Evolutionary conservation across 2,329 filamentous ascomycete genomes (phyloP).

Genomic region (Stachybotrys chartarum): DNA sequence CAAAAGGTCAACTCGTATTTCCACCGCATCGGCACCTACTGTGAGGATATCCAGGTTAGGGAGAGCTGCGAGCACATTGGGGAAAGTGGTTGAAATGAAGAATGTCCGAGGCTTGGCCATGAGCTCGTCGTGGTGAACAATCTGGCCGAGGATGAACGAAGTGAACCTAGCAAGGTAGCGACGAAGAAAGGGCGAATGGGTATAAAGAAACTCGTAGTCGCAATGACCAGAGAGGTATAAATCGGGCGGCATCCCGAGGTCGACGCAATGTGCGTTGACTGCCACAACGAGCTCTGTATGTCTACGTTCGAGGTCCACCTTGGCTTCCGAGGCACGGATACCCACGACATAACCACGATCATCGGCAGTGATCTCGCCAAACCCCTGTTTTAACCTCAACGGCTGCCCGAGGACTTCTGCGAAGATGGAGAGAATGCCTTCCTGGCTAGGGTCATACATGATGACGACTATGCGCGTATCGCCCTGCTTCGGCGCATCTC

Average conservation of each 20-base stretch:
- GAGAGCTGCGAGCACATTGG: conserved; percentile 73
- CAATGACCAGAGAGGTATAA: conserved; percentile 57
- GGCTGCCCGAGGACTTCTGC: conserved; percentile 75
- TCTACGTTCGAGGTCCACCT: conserved; percentile 49
- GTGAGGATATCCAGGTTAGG: conserved; percentile 83
- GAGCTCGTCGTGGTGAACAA: conserved; percentile 68
- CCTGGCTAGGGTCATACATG: conserved; percentile 63
- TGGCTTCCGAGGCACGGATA: conserved; percentile 50
- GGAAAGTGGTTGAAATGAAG: conserved; percentile 83
- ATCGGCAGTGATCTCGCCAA: conserved; percentile 45
- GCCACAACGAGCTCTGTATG: conserved; percentile 54
- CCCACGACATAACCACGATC: conserved; percentile 63
- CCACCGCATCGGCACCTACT: conserved; percentile 78
- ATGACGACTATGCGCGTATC: conserved; percentile 57
- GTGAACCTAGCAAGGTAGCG: conserved; percentile 73
- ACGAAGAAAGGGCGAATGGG: conserved; percentile 62
- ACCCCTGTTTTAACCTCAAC: conserved; percentile 49
- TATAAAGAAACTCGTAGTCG: conserved; percentile 85
- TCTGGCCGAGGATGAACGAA: conserved; percentile 72
- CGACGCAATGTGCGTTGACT: conserved; percentile 72
- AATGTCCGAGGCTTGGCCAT: conserved; percentile 74
- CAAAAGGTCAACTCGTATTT: conserved; percentile 76
- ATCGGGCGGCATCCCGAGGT: conserved; percentile 63
- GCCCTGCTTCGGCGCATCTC: conserved; percentile 40
- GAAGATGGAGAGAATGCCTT: conserved; percentile 66